Base-by-base conservation (phyloP, 2,329 filamentous ascomycete genomes). In the Penicillium decumbens region DNA sequence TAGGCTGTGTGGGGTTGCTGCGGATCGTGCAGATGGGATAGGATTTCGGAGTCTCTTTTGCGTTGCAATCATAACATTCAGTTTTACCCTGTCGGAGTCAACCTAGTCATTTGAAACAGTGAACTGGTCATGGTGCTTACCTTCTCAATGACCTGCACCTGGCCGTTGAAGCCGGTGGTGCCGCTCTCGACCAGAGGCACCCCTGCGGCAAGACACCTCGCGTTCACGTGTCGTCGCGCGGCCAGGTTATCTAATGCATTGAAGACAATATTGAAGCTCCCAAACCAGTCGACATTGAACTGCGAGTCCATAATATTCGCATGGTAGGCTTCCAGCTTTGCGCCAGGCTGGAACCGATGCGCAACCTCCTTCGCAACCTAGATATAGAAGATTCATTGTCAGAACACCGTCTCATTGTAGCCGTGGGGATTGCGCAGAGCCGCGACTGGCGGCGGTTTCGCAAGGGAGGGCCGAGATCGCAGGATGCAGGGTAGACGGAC, bases 1-100 rank as follows among this genome's bases (percentile, higher is more conserved):
- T 97, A 0, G 92, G 89, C 63, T 97, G 92, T 57, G 88, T 95
- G 0, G 93, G 93, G 0, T 91, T 98, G 69, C 89, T 96, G 68
- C 93, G 83, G 62, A 98, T 97, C 1, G 93, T 98, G 74, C 93
- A 98, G 37, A 97, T 91, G 1, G 93, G 91, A 65, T 95, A 97
- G 1, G 87, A 87, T 68, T 95, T 97, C 5, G 92, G 92, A 1
- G 87, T 83, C 53, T 92, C 87, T 70, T 98, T 98, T 2, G 84
- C 80, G 12, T 84, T 87, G 74, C 93, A 98, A 66, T 98, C 93
- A 70, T 98, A 98, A 74, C 93, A 98, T 63, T 95, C 92, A 1
- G 92, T 95, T 51, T 85, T 76, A 33, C 88, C 88, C 78, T 81
- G 52, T 13, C 24, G 20, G 23, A n/a, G 32, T 63, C 29, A 61